Percentiles rank a stretch among this genome's conserved stretches.
Conservation (phyloP, 179 eudicot genomes). For the Gypsophila paniculata region DNA sequence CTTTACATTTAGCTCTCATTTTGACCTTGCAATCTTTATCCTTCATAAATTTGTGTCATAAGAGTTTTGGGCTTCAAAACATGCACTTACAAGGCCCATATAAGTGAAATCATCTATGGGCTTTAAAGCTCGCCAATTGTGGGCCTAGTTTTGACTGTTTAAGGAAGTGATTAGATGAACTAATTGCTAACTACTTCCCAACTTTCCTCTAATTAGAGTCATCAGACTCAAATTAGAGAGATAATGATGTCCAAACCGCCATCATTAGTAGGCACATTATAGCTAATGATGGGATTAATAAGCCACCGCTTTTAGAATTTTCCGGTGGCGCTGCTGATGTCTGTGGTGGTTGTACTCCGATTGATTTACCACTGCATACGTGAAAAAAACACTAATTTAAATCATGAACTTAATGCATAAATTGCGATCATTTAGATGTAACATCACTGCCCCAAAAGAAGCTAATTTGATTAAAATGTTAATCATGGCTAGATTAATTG, state of each 20-base stretch:
- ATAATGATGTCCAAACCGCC: slow-evolving; percentile 19
- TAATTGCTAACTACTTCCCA: neutral
- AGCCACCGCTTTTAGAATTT: neutral
- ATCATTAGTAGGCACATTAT: slow-evolving; percentile 12
- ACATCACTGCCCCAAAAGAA: too few relatives aligned
- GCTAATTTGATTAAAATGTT: too few relatives aligned
- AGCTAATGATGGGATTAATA: slow-evolving; percentile 8
- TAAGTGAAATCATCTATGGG: neutral
- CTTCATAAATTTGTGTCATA: neutral
- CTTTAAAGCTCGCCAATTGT: neutral
- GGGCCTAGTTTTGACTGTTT: neutral
- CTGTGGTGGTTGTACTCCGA: slow-evolving; percentile 23
- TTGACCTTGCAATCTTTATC: too few relatives aligned
- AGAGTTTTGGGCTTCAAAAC: neutral
- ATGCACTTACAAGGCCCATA: neutral
- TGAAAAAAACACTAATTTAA: neutral
- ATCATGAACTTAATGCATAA: too few relatives aligned
- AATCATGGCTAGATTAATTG: too few relatives aligned
- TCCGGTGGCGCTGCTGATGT: slow-evolving; percentile 16
- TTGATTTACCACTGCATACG: slow-evolving; percentile 25
- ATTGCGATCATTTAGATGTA: too few relatives aligned
- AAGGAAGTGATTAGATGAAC: neutral
- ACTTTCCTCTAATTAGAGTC: neutral
- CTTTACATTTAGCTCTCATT: too few relatives aligned
- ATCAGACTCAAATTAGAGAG: neutral